These are phyloP conservation scores for Trichophyton schoenleinii DNA, from an alignment of 2,329 filamentous ascomycete species.

Conservation along the genomic window DNA sequence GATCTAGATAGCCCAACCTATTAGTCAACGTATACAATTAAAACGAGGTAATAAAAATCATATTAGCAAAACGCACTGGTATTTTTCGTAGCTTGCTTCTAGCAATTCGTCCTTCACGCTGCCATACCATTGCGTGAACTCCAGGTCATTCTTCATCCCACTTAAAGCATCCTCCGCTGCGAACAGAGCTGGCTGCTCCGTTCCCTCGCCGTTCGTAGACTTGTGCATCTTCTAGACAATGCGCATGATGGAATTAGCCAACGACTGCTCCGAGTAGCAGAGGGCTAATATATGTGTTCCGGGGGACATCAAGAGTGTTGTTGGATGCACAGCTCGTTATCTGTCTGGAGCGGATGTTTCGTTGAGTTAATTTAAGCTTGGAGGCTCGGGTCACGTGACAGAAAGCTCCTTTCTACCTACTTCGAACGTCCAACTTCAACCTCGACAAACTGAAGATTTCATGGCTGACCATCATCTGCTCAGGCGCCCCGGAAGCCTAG, in stretches of 20 bases:
- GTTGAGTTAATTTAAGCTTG: background rate
- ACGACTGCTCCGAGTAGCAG: background rate
- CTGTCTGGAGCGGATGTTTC: background rate
- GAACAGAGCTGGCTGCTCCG: background rate
- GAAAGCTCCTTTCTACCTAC: background rate
- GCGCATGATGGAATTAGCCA: background rate
- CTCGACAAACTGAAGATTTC: background rate
- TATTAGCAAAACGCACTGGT: slow-evolving; percentile 44
- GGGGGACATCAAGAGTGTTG: background rate
- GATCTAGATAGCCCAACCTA: slow-evolving; percentile 36
- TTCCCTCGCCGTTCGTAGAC: background rate
- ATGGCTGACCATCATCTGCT: background rate
- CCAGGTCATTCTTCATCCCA: slow-evolving; percentile 44
- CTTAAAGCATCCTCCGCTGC: background rate
- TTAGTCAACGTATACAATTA: slow-evolving; percentile 1
- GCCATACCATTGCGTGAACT: slow-evolving; percentile 48
- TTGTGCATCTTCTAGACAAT: background rate
- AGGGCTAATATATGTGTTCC: background rate
- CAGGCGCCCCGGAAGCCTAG: background rate
- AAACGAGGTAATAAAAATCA: slow-evolving; percentile 1
- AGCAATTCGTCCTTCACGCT: slow-evolving; percentile 55
- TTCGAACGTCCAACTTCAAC: background rate
- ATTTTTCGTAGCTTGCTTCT: slow-evolving; percentile 72
- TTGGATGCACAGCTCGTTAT: background rate
- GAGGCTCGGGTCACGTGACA: background rate